Evolutionary conservation across 2,329 filamentous ascomycete genomes (phyloP), one percentile per base, ranked within the genome.

Genomic region (Fusarium illudens): DNA sequence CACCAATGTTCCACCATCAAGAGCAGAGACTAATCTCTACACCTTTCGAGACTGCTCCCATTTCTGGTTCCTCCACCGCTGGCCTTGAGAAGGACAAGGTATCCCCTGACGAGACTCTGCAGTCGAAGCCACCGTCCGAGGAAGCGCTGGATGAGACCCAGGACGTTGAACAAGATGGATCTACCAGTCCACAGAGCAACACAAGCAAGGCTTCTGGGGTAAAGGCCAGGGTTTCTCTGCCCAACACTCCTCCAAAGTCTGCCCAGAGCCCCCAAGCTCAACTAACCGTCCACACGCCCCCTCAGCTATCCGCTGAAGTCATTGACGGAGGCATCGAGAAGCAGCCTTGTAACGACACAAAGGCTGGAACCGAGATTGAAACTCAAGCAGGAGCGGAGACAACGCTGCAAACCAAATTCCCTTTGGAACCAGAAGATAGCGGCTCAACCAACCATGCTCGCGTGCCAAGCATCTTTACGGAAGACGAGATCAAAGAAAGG

Each of bases 91-190:
- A 49, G 19, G 34, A 34, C 7, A n/a, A 37, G n/a, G 29, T 54
- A 32, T 2, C 32, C 12, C 4, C 36, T 5, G 32, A 64, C 12
- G 65, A 68, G 25, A 52, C 44, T 25, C 29, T 60, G 6, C 76
- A 75, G 52, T 75, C 74, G 7, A 78, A 79, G 58, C 73, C 73
- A 9, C 68, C 72, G 3, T 69, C 68, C 2, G 77, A 78, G 37
- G 75, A 77, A 44, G 64, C 61, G 0, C 27, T 76, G 29, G 61
- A 64, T 36, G 52, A 56, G 4, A 65, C 65, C 5, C 33, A 49
- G 11, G 15, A 32, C 7, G 27, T 32, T 19, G 58, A 51, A 39
- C 51, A 48, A 25, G 20, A 44, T 33, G 29, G 22, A 3, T 10
- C 15, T 6, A 29, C 37, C 20, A 59, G 62, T 11, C 66, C 62